Conservation (phyloP, 106 monocot species). For the Dendrobium officinale region DNA sequence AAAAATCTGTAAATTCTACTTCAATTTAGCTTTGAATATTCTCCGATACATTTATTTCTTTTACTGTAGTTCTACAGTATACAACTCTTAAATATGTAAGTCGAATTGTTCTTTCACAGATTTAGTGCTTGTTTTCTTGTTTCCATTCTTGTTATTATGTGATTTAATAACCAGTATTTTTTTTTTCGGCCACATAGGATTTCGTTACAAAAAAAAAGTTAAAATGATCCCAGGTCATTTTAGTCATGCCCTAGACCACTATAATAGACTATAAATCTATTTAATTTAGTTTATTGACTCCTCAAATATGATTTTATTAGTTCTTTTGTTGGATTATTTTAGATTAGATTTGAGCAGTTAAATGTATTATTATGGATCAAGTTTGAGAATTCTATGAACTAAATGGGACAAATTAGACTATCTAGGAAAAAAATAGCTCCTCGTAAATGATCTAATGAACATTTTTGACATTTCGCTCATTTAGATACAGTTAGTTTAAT, state of each 20-base stretch:
- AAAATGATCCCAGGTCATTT: no score
- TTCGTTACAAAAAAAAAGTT: not conserved
- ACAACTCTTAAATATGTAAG: not conserved
- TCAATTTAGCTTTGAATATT: not conserved
- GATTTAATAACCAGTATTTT: not conserved
- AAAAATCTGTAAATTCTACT: constrained; percentile 67
- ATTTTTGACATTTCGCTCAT: no score
- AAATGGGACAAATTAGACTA: no score
- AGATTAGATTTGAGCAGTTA: no score
- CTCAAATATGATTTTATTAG: no score
- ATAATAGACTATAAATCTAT: no score
- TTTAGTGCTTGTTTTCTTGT: not conserved
- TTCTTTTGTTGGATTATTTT: no score
- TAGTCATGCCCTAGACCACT: no score
- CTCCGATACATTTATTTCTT: not conserved
- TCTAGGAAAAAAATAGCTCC: no score
- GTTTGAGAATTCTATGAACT: no score
- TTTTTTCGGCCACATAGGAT: not conserved
- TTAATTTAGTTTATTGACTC: no score
- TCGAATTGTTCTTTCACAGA: not conserved
- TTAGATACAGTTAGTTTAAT: not conserved
- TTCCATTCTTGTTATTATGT: not conserved
- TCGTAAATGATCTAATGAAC: no score
- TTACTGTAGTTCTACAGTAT: not conserved
- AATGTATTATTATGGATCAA: not conserved